Evolutionary conservation across 129 eudicot genomes (phyloP).

Genomic region (Artemisia tridentata): DNA sequence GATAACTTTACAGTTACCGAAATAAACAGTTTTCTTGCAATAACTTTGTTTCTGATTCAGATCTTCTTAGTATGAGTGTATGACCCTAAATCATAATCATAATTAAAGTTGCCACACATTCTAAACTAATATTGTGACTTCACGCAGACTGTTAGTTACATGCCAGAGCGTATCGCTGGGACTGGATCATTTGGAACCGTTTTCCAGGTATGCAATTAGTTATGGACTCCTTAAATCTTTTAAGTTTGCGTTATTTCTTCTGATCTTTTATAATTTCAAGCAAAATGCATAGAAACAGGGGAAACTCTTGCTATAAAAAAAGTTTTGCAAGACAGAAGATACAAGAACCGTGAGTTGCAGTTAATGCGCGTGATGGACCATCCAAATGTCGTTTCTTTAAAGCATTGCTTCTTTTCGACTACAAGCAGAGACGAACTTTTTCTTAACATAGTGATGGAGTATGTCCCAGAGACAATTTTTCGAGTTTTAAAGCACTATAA

Average conservation of each 20-base stretch:
- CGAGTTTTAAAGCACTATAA: constrained; percentile 72
- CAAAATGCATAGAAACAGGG: constrained; percentile 90
- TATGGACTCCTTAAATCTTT: not conserved
- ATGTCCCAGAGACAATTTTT: constrained; percentile 78
- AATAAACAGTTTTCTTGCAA: not conserved
- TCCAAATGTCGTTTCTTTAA: constrained; percentile 78
- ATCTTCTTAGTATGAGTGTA: too few species aligned
- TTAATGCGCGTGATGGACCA: constrained; percentile 89
- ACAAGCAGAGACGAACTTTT: constrained; percentile 76
- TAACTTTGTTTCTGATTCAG: not conserved
- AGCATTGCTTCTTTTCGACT: constrained; percentile 89
- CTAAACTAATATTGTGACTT: constrained; percentile 19
- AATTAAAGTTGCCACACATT: not conserved
- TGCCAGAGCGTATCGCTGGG: constrained; percentile 96
- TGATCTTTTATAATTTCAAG: constrained; percentile 36
- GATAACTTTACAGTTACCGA: not conserved
- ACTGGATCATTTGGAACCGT: constrained; percentile 97
- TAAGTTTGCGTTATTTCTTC: not conserved
- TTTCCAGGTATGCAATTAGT: constrained; percentile 58
- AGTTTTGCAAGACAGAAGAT: constrained; percentile 84
- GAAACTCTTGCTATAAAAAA: constrained; percentile 94
- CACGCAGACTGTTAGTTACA: constrained; percentile 82
- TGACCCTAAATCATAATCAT: not conserved
- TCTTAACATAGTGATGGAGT: constrained; percentile 91
- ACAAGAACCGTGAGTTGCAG: constrained; percentile 93